Evolutionary conservation across 2,329 filamentous ascomycete species (phyloP).

Genomic region (Penicillium concentricum): DNA sequence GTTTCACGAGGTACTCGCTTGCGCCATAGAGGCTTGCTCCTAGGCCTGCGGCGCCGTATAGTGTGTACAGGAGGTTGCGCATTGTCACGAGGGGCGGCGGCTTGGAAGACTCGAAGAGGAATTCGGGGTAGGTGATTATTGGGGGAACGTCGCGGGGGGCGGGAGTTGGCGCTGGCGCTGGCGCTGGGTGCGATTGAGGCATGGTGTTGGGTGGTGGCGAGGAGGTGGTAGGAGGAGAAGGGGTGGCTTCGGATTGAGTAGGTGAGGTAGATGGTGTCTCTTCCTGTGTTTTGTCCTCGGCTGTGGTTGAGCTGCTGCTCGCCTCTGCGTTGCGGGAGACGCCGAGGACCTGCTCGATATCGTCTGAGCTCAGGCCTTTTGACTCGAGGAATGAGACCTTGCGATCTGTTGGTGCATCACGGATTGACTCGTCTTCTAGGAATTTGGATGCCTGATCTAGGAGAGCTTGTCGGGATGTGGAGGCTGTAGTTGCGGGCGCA

Average conservation of each 20-base stretch:
- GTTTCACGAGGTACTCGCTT: constrained; percentile 58
- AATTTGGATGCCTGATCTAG: constrained; percentile 73
- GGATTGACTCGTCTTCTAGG: constrained; percentile 71
- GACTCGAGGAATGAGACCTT: constrained; percentile 74
- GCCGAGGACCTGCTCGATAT: constrained; percentile 67
- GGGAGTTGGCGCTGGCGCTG: constrained; percentile 13
- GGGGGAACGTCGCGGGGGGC: constrained; percentile 52
- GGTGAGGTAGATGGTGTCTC: constrained; percentile 7
- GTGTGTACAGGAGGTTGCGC: constrained; percentile 54
- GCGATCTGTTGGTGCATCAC: constrained; percentile 65
- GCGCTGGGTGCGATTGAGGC: constrained; percentile 17
- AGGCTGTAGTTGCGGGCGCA: constrained; percentile 16
- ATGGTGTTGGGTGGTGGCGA: constrained; percentile 13
- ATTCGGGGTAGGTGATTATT: constrained; percentile 67
- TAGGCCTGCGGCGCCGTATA: constrained; percentile 57
- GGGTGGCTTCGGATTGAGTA: constrained; percentile 7
- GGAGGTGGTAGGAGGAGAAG: constrained; percentile 4
- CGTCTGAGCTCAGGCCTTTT: constrained; percentile 67
- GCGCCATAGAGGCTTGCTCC: constrained; percentile 58
- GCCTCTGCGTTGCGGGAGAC: constrained; percentile 35
- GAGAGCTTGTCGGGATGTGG: constrained; percentile 34
- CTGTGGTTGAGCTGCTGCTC: constrained; percentile 15
- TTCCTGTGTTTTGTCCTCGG: constrained; percentile 15
- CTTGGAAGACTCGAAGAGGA: constrained; percentile 58
- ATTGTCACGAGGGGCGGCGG: constrained; percentile 62